Evolutionary conservation across 371 early-diverging fungal genomes (phyloP).

Genomic region (Phascolomyces articulosus): DNA sequence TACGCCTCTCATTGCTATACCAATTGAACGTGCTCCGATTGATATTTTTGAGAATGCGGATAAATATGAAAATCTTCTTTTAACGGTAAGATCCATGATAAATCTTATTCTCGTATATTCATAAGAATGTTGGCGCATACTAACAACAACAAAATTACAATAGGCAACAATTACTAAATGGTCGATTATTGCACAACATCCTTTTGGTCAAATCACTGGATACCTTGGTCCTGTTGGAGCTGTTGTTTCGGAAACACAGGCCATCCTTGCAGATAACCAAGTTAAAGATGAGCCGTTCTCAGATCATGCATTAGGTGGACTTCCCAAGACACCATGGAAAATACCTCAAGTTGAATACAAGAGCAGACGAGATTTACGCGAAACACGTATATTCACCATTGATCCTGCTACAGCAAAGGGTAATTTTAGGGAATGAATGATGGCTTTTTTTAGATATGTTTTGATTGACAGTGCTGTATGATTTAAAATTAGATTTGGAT

Average conservation of each 20-base stretch:
- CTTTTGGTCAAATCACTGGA: slow-evolving; percentile 48
- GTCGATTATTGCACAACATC: slow-evolving; percentile 51
- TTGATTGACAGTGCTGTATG: background rate
- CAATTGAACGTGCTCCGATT: slow-evolving; percentile 43
- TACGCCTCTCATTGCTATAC: slow-evolving; percentile 61
- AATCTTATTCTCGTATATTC: background rate
- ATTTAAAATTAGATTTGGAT: slow-evolving; percentile 65
- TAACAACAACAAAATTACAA: background rate
- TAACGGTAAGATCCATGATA: slow-evolving; percentile 13
- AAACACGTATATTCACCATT: slow-evolving; percentile 75
- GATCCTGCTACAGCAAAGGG: slow-evolving; percentile 93
- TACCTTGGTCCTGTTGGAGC: slow-evolving; percentile 59
- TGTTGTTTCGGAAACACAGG: slow-evolving; percentile 56
- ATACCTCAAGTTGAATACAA: slow-evolving; percentile 59
- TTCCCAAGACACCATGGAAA: slow-evolving; percentile 61
- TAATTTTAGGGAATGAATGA: background rate
- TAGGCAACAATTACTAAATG: slow-evolving; percentile 46
- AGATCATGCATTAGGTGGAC: slow-evolving; percentile 47
- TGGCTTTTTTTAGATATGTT: too few species aligned
- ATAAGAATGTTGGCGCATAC: too few species aligned
- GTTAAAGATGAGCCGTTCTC: slow-evolving; percentile 41
- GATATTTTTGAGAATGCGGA: slow-evolving; percentile 28
- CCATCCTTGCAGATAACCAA: slow-evolving; percentile 51
- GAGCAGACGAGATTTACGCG: slow-evolving; percentile 68
- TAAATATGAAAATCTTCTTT: slow-evolving; percentile 20